These are phyloP conservation scores for Trichomonascaceae sp. DNA, from an alignment of 1,139 yeast genomes.

Conservation along the genomic window DNA sequence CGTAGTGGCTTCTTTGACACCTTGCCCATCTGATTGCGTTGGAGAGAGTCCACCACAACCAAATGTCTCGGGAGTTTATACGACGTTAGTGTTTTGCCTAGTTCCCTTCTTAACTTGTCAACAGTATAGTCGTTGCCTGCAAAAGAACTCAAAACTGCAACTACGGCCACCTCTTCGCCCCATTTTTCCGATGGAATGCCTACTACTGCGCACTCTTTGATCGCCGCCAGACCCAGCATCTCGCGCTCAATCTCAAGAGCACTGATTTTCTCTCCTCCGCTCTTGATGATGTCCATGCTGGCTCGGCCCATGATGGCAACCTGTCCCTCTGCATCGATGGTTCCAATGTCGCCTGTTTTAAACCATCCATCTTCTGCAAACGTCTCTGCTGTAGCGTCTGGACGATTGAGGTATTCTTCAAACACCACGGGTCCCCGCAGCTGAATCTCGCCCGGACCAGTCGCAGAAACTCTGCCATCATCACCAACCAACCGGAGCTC, in stretches of 20 bases:
- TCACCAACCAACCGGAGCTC: conserved; percentile 22
- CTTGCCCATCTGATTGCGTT: conserved; percentile 27
- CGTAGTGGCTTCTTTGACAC: conserved; percentile 24
- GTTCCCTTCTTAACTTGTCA: conserved; percentile 15
- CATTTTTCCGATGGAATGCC: conserved; percentile 24
- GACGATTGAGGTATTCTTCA: conserved; percentile 22
- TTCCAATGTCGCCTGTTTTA: conserved; percentile 28
- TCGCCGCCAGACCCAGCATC: conserved; percentile 19
- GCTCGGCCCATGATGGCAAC: conserved; percentile 25
- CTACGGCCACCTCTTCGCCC: conserved; percentile 27
- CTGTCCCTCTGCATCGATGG: conserved; percentile 18
- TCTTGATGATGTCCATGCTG: conserved; percentile 28
- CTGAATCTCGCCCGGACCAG: conserved; percentile 21
- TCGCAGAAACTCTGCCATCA: conserved; percentile 10
- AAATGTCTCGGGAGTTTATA: conserved; percentile 23
- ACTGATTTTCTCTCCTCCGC: conserved; percentile 27
- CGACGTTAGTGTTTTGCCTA: conserved; percentile 17
- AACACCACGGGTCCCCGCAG: conserved; percentile 24
- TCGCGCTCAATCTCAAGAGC: conserved; percentile 29
- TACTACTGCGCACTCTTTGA: conserved; percentile 24
- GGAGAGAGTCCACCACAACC: conserved; percentile 18
- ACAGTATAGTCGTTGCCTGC: conserved; percentile 9
- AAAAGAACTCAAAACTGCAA: conserved; percentile 15
- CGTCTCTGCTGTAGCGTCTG: conserved; percentile 23
- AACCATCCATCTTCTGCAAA: conserved; percentile 24